Percentiles rank a stretch among this genome's conserved stretches.
These are phyloP conservation scores for Penicillium sp. DNA, from an alignment of 2,329 filamentous ascomycete species.

Conservation along the genomic window DNA sequence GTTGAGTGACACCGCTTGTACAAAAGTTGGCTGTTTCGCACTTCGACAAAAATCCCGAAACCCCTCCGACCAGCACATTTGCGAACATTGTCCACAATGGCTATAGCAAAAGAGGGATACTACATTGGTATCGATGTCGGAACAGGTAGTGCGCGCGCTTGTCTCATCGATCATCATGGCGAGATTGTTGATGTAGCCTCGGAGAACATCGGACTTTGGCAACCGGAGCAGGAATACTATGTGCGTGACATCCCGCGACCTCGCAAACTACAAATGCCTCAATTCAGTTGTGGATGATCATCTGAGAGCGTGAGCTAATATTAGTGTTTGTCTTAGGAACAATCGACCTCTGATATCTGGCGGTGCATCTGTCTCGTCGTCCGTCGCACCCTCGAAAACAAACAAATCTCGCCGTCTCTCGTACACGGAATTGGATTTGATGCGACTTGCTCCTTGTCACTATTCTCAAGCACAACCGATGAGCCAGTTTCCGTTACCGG, in stretches of 20 bases:
- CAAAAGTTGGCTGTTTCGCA: background rate
- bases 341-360: constrained; percentile 99
- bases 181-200: constrained; percentile 77
- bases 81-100: background rate
- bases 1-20: background rate
- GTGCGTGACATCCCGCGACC: constrained; percentile 47
- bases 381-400: constrained; percentile 79
- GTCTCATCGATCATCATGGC: constrained; percentile 88
- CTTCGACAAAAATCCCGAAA: background rate
- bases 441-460: constrained; percentile 94
- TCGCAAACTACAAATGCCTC: background rate
- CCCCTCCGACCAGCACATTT: background rate
- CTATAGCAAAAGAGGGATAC: constrained; percentile 50
- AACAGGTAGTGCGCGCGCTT: constrained; percentile 91
- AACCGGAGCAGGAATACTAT: constrained; percentile 74
- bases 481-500: constrained; percentile 90
- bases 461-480: constrained; percentile 86
- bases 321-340: constrained; percentile 63
- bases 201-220: constrained; percentile 78
- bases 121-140: constrained; percentile 93
- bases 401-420: constrained; percentile 68
- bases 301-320: background rate
- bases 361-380: constrained; percentile 88
- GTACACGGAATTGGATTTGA: constrained; percentile 95
- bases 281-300: background rate